Evolutionary conservation across 495 filamentous ascomycete genomes (phyloP), one percentile per base, ranked within the genome.

Genomic region (Penicillium cataractarum): DNA sequence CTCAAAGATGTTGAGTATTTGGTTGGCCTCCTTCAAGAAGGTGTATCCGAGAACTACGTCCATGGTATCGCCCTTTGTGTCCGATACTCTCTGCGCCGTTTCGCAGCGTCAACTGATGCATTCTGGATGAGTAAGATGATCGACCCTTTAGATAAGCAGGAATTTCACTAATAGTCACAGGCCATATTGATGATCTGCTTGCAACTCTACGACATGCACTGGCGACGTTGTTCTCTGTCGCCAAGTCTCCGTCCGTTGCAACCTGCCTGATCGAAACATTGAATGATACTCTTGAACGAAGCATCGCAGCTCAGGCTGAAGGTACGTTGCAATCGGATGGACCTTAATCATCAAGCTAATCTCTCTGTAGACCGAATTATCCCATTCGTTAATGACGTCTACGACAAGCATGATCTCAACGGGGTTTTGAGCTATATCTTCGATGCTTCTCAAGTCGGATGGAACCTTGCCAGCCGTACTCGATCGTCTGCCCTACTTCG

Each of bases 11-110:
- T 90, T 17, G 67, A 65, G 8, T 40, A 62, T 3, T 75, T 93
- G 10, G 57, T 93, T 7, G 61, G 68, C 12, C 58, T 52, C 4
- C 61, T 75, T 1, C 67, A 65, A 0, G 67, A 74, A 4, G 72
- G 68, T 0, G 66, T 70, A 3, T 78, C 80, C n/a, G 83, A 86
- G 61, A 90, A 91, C 60, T 74, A 70, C 27, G 55, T 90, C 1
- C 94, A 98, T 68, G 87, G 86, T n/a, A 73, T 75, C 40, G 68
- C 84, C 12, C 68, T 89, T 13, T 82, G 78, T 64, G 67, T 82
- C 8, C 82, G 79, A 53, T 84, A 84, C 60, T 65, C 84, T 13
- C 64, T 85, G 42, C 71, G 75, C 24, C 70, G 78, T 29, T 72
- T 76, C 55, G 72, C 71, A n/a, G 65, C 68, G 12, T 72, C 70